Base-by-base conservation (phyloP, 768 basidiomycete species). In the Tephrocybe sp. region DNA sequence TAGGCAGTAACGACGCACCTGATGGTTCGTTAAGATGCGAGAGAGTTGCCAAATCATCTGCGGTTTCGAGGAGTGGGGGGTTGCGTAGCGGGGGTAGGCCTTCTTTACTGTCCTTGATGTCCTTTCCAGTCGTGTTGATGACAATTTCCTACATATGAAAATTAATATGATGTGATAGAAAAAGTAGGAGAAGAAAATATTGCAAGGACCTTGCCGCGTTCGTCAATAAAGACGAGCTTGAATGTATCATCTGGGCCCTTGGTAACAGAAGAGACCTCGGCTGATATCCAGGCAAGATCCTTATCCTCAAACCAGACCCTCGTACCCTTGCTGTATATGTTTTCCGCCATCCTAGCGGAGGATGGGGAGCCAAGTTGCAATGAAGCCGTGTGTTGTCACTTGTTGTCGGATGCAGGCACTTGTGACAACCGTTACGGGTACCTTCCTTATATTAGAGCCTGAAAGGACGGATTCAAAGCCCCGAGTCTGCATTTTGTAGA, bases 1-100 rank as follows among this genome's bases (percentile, higher is more conserved):
- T 39, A 21, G 36, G 14, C 30, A 55, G 12, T 17, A 6, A 15
- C 6, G 63, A 34, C 80, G 44, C 60, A 95, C 96, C 96, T 62
- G 90, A 92, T 47, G 97, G 96, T 68, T 99, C 97, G 67, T 98
- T 98, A 59, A 99, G 78, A 77, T 98, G 94, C 42, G 93, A 97
- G 62, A 99, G 84, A 49, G 95, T 97, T 42, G 97, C 95, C 66
- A 99, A 79, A 77, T 99, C 97, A 72, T 99, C 97, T 25, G 94
- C 93, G 15, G 92, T 93, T 75, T 99, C 97, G 54, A 99, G 76
- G 45, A 98, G 73, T 28, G 96, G 97, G 26, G 97, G 97, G 72
- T 99, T 98, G 58, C 95, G 88, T 62, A 99, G 74, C 37, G 95
- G 97, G 38, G 97, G 97, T 7, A 98, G 78, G 45, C 80, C 83